Base-by-base conservation (phyloP, 2,329 filamentous ascomycete species). In the Diaporthe australafricana region DNA sequence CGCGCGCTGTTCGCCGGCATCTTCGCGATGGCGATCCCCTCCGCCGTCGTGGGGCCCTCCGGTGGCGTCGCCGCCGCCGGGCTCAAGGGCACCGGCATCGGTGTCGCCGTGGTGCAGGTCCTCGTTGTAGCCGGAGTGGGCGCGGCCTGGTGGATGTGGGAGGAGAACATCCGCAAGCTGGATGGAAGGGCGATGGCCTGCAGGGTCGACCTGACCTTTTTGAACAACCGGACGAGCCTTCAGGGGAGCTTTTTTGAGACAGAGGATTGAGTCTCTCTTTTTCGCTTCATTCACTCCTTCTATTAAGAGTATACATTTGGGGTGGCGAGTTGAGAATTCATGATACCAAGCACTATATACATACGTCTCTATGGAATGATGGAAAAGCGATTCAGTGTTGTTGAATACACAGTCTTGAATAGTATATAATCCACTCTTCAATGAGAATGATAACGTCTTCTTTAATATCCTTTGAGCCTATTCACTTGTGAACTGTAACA, bases 141-240 rank as follows among this genome's bases (percentile, higher is more conserved):
- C 14, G 77, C 71, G 0, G 78, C 81, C 3, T 87, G 85, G 82
- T 85, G 82, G 78, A 78, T 82, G 50, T 82, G 77, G 63, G 84
- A 83, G 42, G 84, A 86, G 76, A 69, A 76, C 3, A 78, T 88
- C 2, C 79, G 82, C 75, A 76, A 83, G 38, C 75, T 83, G 45
- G 87, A 88, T 73, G 87, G 86, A 5, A 78, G 78, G 69, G 79
- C 85, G 7, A 85, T 88, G 85, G 82, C 82, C 5, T 77, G 86
- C 42, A 63, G 60, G 17, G 81, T 87, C 8, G 84, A 87, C 72
- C 70, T 86, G 77, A 79, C 80, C n/a, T 77, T 82, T 57, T 65
- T 86, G 70, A 86, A 83, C 79, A 75, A 81, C 72, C 79, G 60
- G 27, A 42, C 79, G 7, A 81, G 77, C n/a, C 87, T 81, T 71